A percentile compares a stretch with the other conserved stretches of the same genome.
These are phyloP conservation scores for Saturnispora gosingensis DNA, from an alignment of 805 yeast species.

Conservation along the genomic window DNA sequence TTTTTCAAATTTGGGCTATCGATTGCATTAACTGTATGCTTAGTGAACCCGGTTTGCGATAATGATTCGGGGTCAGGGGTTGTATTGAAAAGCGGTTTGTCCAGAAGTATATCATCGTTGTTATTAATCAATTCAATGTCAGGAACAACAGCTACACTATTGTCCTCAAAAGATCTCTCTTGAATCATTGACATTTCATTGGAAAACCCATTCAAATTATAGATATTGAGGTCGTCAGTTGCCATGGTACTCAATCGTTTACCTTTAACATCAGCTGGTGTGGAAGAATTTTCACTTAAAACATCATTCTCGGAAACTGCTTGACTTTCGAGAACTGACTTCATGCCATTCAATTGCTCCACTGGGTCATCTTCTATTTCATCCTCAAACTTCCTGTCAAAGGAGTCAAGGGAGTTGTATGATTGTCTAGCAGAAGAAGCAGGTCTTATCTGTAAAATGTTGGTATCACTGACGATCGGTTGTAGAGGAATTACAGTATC, in stretches of 20 bases:
- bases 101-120: background rate
- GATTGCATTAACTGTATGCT: slow-evolving; percentile 16
- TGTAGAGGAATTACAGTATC: background rate
- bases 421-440: background rate
- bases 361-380: slow-evolving; percentile 8
- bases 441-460: background rate
- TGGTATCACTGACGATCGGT: background rate
- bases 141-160: slow-evolving; percentile 5
- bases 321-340: background rate
- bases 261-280: background rate
- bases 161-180: slow-evolving; percentile 26
- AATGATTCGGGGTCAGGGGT: background rate
- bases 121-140: slow-evolving; percentile 1
- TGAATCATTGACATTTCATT: slow-evolving; percentile 29
- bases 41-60: slow-evolving; percentile 13
- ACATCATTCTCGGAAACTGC: background rate
- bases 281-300: background rate
- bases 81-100: background rate
- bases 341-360: slow-evolving; percentile 8
- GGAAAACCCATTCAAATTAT: slow-evolving; percentile 14
- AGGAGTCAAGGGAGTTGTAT: slow-evolving; percentile 10
- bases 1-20: slow-evolving; percentile 12
- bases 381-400: slow-evolving; percentile 10
- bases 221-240: slow-evolving; percentile 25
- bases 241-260: slow-evolving; percentile 23